Evolutionary conservation across 2,329 filamentous ascomycete genomes (phyloP).

Genomic region (Chaetomium globosum): DNA sequence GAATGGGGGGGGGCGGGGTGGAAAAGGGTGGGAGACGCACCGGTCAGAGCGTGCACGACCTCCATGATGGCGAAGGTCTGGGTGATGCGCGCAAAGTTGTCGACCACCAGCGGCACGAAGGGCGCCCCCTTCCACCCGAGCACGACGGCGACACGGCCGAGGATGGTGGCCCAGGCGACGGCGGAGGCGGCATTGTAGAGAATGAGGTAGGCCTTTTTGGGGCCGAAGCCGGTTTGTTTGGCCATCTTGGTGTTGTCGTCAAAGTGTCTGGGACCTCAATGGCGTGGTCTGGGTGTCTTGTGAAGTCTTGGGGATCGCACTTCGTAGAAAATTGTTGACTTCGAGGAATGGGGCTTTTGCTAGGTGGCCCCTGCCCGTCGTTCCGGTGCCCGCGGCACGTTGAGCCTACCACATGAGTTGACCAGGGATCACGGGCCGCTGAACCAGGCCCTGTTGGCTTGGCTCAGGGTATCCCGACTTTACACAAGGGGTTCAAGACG

Average conservation of each 20-base stretch:
- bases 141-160: conserved; percentile 65
- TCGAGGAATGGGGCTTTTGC: neutral
- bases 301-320: neutral
- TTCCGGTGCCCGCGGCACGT: conserved; percentile 14
- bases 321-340: conserved; percentile 22
- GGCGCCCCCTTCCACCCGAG: conserved; percentile 58
- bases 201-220: conserved; percentile 71
- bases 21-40: conserved; percentile 51
- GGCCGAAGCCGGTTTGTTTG: conserved; percentile 26
- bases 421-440: neutral
- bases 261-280: conserved; percentile 10
- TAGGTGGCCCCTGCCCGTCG: conserved; percentile 10
- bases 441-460: neutral
- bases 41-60: conserved; percentile 75
- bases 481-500: neutral
- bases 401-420: neutral
- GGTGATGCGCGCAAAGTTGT: conserved; percentile 72
- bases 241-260: conserved; percentile 22
- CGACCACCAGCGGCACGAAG: conserved; percentile 63
- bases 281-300: conserved; percentile 7
- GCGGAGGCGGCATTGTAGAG: conserved; percentile 82
- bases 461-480: no score
- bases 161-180: conserved; percentile 74
- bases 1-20: neutral
- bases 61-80: conserved; percentile 85